Evolutionary conservation across 2,329 filamentous ascomycete species (phyloP).

Genomic region (Diplodia mutila): DNA sequence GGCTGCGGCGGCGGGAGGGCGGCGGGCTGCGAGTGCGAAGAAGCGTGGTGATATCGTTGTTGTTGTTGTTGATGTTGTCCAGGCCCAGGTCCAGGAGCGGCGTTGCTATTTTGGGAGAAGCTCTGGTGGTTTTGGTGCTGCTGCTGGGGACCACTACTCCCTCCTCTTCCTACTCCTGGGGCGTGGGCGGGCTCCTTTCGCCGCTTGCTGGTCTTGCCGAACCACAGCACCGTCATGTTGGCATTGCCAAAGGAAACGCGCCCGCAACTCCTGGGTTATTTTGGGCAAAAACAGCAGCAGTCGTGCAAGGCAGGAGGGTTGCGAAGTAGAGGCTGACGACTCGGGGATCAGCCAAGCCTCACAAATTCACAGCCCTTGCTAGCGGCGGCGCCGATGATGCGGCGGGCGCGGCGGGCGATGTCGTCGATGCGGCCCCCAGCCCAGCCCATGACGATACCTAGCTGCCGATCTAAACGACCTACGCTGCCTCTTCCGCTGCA

Average conservation of each 20-base stretch:
- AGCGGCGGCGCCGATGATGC: constrained; percentile 17
- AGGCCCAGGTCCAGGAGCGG: background rate
- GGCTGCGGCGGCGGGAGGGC: background rate
- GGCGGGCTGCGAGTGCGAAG: constrained; percentile 4
- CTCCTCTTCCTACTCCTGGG: background rate
- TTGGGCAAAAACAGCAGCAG: background rate
- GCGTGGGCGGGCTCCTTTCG: constrained; percentile 21
- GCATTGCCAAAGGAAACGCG: too few species aligned
- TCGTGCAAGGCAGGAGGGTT: background rate
- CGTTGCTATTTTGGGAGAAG: constrained; percentile 14
- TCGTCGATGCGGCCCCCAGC: constrained; percentile 7
- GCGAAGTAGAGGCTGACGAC: constrained; percentile 10
- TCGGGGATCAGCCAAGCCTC: constrained; percentile 23
- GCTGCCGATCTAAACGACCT: background rate
- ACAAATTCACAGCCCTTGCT: constrained; percentile 11
- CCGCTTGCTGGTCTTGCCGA: constrained; percentile 20
- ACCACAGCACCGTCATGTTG: constrained; percentile 15
- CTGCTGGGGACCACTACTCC: background rate
- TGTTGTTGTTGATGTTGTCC: too few species aligned
- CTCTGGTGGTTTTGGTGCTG: constrained; percentile 10
- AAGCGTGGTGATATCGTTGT: constrained; percentile 1
- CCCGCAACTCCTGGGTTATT: background rate
- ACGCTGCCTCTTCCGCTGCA: too few species aligned
- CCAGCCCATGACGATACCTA: constrained; percentile 18
- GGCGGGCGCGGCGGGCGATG: background rate